These are phyloP conservation scores for Diaporthe helianthi DNA, from an alignment of 2,329 filamentous ascomycete species.

Conservation along the genomic window DNA sequence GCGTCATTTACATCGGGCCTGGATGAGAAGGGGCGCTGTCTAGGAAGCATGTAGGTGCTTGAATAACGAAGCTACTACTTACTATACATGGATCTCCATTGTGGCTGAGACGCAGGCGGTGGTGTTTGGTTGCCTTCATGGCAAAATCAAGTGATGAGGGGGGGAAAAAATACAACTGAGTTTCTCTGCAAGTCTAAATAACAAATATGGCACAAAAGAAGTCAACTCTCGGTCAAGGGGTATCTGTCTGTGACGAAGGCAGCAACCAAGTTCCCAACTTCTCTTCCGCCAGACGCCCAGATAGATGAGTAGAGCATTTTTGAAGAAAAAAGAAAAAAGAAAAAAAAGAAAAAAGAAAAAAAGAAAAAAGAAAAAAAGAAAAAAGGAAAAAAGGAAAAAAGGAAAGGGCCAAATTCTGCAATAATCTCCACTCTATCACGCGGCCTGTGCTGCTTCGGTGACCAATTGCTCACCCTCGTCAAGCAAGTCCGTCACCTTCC, in stretches of 20 bases:
- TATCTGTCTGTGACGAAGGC: constrained; percentile 29
- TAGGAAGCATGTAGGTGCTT: background rate
- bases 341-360: background rate
- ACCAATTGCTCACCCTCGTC: constrained; percentile 95
- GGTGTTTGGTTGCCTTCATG: background rate
- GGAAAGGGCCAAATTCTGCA: background rate
- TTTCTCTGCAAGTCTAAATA: constrained; percentile 10
- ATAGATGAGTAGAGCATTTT: constrained; percentile 20
- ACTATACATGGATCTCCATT: background rate
- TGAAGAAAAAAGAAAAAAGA: background rate
- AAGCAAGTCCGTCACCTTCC: constrained; percentile 83
- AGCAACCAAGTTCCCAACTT: constrained; percentile 8
- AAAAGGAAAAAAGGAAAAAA: background rate
- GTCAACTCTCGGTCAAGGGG: constrained; percentile 17
- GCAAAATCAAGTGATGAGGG: background rate
- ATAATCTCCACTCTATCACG: constrained; percentile 1
- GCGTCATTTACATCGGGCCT: no score
- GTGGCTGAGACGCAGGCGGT: background rate
- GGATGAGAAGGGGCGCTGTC: background rate
- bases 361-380: background rate
- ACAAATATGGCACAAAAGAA: constrained; percentile 26
- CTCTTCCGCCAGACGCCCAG: constrained; percentile 22
- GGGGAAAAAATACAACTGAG: background rate
- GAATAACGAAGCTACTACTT: background rate
- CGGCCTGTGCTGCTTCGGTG: constrained; percentile 59